A percentile compares a stretch with the other conserved stretches of the same genome.
Conservation (phyloP, 1,139 yeast genomes). For the Nematodospora anomalae region DNA sequence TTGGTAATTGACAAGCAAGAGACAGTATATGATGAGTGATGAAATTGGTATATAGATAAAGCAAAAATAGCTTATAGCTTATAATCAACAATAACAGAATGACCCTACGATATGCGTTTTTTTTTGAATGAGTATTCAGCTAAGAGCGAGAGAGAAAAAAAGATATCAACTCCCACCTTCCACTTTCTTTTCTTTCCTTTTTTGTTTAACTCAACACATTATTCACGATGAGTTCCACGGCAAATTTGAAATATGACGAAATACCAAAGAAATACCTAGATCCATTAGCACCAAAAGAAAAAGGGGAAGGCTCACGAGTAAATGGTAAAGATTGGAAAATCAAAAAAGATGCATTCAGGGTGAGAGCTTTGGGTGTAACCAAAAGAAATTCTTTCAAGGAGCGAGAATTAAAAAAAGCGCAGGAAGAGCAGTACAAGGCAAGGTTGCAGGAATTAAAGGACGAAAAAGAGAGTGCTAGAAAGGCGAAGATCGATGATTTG, state of each 20-base stretch:
- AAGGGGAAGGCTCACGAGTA: slow-evolving; percentile 45
- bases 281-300: slow-evolving; percentile 28
- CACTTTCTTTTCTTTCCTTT: not conserved
- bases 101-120: not conserved
- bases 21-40: slow-evolving; percentile 25
- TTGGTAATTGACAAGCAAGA: slow-evolving; percentile 44
- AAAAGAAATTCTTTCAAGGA: slow-evolving; percentile 24
- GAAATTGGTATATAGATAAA: not conserved
- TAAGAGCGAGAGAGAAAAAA: no score
- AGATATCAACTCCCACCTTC: not conserved
- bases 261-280: slow-evolving; percentile 32
- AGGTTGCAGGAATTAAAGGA: slow-evolving; percentile 58
- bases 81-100: no score
- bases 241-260: slow-evolving; percentile 24
- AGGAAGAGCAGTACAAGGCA: slow-evolving; percentile 48
- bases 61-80: slow-evolving; percentile 1
- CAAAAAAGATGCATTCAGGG: slow-evolving; percentile 52
- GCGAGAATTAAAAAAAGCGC: slow-evolving; percentile 37
- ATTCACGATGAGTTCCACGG: slow-evolving; percentile 33
- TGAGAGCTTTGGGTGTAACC: slow-evolving; percentile 32
- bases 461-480: slow-evolving; percentile 58
- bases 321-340: slow-evolving; percentile 61
- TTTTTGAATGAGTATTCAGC: no score
- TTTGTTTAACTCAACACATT: not conserved
- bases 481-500: slow-evolving; percentile 50